Percentiles rank a stretch among this genome's conserved stretches.
phyloP scores from a whole-genome alignment of 352 stramenopile species.

The Globisporangium uncinulatum region DNA sequence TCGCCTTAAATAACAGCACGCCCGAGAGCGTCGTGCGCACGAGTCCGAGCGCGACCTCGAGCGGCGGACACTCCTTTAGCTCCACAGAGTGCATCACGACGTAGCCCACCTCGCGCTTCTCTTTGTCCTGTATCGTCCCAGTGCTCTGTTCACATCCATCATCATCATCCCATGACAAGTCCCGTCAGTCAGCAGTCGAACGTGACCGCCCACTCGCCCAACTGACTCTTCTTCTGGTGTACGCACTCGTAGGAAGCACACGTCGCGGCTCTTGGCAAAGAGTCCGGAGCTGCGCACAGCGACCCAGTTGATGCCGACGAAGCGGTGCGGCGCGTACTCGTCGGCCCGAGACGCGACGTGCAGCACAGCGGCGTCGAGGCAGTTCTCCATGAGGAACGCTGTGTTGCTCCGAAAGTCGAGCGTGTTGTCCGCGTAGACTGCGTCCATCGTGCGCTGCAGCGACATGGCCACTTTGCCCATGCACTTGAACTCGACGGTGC shows the following conservation, averaged over 20 bases:
- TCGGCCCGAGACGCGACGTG: slow-evolving; percentile 34
- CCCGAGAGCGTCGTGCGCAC: slow-evolving; percentile 45
- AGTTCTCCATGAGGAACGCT: slow-evolving; percentile 50
- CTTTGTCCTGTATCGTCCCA: slow-evolving; percentile 35
- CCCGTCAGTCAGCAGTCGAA: no score
- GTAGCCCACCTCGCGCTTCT: slow-evolving; percentile 46
- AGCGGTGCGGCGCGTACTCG: slow-evolving; percentile 39
- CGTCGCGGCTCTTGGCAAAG: slow-evolving; percentile 57
- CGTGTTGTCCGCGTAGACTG: slow-evolving; percentile 58
- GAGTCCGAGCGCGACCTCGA: slow-evolving; percentile 46
- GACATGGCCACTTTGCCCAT: slow-evolving; percentile 49
- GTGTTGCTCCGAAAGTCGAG: slow-evolving; percentile 50
- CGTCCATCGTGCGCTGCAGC: slow-evolving; percentile 37
- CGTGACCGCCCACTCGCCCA: no score
- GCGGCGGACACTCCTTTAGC: slow-evolving; percentile 38
- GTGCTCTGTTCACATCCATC: slow-evolving; percentile 22
- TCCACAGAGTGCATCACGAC: slow-evolving; percentile 56
- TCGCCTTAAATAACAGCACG: slow-evolving; percentile 57
- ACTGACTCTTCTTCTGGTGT: neutral
- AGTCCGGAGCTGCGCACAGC: slow-evolving; percentile 31
- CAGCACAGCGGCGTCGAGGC: slow-evolving; percentile 55
- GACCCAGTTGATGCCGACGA: slow-evolving; percentile 68
- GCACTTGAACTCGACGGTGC: slow-evolving; percentile 56
- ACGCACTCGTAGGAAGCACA: slow-evolving; percentile 48
- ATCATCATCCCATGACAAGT: no score